phyloP scores from a whole-genome alignment of 2,329 filamentous ascomycete species.

The Lasiodiplodia theobromae region DNA sequence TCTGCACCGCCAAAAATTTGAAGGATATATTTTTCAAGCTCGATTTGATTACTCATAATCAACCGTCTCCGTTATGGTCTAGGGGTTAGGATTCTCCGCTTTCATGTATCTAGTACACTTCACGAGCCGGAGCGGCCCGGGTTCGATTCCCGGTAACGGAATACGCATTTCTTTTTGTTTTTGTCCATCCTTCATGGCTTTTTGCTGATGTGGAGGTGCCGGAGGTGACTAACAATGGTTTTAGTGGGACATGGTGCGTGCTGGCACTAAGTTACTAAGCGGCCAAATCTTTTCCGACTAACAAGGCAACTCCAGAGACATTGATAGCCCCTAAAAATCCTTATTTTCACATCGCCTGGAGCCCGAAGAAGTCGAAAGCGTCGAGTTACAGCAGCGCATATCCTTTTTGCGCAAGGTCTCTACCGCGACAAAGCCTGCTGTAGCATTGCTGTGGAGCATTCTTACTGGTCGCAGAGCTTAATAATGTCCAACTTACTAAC shows the following conservation, averaged over 20 bases:
- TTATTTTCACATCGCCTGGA: neutral
- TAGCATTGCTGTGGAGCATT: too few relatives aligned
- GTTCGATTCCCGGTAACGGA: conserved; percentile 31
- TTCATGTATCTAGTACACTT: neutral
- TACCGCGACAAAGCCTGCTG: neutral
- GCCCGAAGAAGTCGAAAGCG: neutral
- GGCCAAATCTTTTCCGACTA: too few relatives aligned
- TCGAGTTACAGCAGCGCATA: neutral
- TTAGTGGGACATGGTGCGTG: neutral
- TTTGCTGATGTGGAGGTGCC: neutral
- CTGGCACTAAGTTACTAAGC: neutral
- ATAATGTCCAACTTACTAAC: too few relatives aligned
- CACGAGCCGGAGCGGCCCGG: conserved; percentile 26
- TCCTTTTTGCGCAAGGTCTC: neutral
- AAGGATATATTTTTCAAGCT: neutral
- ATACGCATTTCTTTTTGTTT: neutral
- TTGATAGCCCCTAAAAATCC: too few relatives aligned
- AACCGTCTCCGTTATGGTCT: conserved; percentile 30
- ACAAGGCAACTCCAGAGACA: neutral
- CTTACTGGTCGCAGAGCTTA: too few relatives aligned
- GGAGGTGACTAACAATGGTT: neutral
- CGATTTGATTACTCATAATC: neutral
- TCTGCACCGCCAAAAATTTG: neutral
- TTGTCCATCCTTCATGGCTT: neutral
- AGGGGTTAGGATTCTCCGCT: conserved; percentile 30